These are phyloP conservation scores for Mycena amicta DNA, from an alignment of 768 basidiomycete species.

Conservation along the genomic window DNA sequence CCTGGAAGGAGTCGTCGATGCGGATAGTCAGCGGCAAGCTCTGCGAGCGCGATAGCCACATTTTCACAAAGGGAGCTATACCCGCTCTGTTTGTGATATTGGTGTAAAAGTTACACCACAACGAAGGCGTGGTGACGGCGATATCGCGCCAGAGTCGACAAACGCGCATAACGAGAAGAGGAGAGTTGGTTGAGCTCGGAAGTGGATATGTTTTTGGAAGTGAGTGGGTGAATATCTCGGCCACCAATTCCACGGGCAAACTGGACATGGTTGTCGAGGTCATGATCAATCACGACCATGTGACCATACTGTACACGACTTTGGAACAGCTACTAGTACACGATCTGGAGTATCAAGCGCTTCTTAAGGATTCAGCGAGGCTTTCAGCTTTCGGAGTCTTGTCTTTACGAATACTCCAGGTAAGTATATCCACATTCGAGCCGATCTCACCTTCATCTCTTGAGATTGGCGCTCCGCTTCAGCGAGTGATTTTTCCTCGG, in stretches of 20 bases:
- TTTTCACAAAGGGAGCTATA: not conserved
- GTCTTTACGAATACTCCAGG: too few species aligned
- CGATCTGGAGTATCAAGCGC: too few species aligned
- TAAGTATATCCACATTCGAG: too few species aligned
- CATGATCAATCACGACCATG: not conserved
- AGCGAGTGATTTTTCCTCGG: not conserved
- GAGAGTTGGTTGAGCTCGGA: not conserved
- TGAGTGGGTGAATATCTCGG: constrained; percentile 2
- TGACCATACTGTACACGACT: too few species aligned
- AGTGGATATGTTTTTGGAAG: not conserved
- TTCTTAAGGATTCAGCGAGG: too few species aligned
- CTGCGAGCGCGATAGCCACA: constrained; percentile 8
- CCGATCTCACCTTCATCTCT: not conserved
- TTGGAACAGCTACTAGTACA: too few species aligned
- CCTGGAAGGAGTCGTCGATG: not conserved
- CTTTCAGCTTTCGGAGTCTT: too few species aligned
- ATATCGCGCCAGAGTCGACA: constrained; percentile 8
- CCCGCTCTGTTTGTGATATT: not conserved
- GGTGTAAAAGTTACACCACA: constrained; percentile 4
- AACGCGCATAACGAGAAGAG: constrained; percentile 3
- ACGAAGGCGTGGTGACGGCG: not conserved
- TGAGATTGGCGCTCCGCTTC: not conserved
- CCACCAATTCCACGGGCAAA: constrained; percentile 5
- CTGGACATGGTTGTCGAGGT: not conserved
- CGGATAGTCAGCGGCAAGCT: constrained; percentile 1